Evolutionary conservation across 768 basidiomycete species (phyloP), one percentile per base, ranked within the genome.

Genomic region (Mycena crocata): DNA sequence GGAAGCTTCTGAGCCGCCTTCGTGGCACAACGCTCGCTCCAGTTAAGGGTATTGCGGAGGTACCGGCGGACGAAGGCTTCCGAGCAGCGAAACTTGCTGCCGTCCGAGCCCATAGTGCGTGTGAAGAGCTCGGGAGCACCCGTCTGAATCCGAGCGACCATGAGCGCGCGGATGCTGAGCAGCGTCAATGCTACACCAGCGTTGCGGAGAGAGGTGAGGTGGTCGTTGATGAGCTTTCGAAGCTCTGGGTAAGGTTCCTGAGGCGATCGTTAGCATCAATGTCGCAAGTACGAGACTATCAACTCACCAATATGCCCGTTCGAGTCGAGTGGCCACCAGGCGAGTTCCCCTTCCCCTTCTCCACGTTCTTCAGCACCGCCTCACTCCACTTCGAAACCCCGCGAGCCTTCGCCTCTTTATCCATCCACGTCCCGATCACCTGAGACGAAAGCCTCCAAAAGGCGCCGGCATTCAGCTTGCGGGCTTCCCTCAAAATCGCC

Each of bases 1-100:
- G 79, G 79, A 12, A 73, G 24, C 51, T 80, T 80, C 58, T 80
- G 79, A 12, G 74, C 77, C 0, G 79, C 78, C 26, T 66, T 49
- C 15, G 79, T 80, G 5, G 70, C 61, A 2, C 40, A 44, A 5
- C 46, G 26, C 74, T 10, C 7, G 66, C 45, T 21, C 54, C 37
- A 56, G 21, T 59, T 48, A 32, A 75, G 30, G 19, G 62, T 44
- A 24, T 70, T 49, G 23, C 60, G 56, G 5, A 78, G 51, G 50
- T 75, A 80, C 2, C 65, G 42, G n/a, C 73, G 60, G 0, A n/a
- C n/a, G n/a, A n/a, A n/a, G n/a, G n/a, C n/a, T n/a, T n/a, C n/a
- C n/a, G n/a, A n/a, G n/a, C n/a, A 72, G 0, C 35, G 45, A 45
- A 80, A 77, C 3, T 13, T 31, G 5, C 14, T 48, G 4, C 74